Percentiles rank a stretch among this genome's conserved stretches.
phyloP scores from a whole-genome alignment of 495 filamentous ascomycete genomes.

The Aspergillus homomorphus region DNA sequence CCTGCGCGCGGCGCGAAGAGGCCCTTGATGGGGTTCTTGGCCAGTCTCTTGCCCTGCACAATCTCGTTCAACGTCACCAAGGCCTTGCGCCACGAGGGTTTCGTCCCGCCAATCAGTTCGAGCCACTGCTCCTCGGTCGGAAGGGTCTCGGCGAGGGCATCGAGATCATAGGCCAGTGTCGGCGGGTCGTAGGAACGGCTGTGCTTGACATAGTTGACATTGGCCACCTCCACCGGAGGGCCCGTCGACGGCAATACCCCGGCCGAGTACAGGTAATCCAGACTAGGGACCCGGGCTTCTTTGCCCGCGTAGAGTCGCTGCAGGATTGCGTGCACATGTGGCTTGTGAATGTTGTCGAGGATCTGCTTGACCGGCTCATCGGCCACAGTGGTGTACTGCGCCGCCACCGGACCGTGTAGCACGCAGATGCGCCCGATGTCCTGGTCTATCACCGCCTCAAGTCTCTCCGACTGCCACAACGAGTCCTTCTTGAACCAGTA shows the following conservation, averaged over 20 bases:
- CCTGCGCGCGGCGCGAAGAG: no score
- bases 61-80: no score
- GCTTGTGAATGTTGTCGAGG: background rate
- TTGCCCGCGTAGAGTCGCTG: background rate
- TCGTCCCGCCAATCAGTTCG: no score
- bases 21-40: no score
- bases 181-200: no score
- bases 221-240: background rate
- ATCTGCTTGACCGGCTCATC: constrained; percentile 4
- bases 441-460: constrained; percentile 5
- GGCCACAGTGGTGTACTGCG: background rate
- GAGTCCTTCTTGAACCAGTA: constrained; percentile 7
- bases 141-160: no score
- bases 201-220: no score
- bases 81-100: no score
- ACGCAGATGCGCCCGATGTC: background rate
- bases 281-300: background rate
- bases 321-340: background rate
- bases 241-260: constrained; percentile 1
- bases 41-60: no score
- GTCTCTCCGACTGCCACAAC: constrained; percentile 6
- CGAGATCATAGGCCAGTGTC: no score
- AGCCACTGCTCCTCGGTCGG: no score
- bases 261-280: constrained; percentile 1
- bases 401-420: constrained; percentile 2